These are phyloP conservation scores for Acanthamoeba healyi DNA, from an alignment of 208 protist species.

Conservation along the genomic window DNA sequence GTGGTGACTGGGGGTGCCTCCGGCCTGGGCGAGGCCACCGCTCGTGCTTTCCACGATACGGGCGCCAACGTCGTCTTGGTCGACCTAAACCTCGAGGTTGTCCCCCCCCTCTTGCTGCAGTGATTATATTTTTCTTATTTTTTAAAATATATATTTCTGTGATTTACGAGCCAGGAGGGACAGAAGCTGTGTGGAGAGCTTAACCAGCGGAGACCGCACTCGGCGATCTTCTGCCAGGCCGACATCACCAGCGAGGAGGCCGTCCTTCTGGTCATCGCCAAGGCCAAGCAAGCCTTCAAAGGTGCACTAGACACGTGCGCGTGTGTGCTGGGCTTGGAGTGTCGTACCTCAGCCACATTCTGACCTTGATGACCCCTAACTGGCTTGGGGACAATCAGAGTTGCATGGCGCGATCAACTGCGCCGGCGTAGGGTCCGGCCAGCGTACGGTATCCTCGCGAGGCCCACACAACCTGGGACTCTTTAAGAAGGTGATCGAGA, in stretches of 20 bases:
- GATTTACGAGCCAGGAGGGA: too few relatives aligned
- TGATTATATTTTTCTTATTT: too few relatives aligned
- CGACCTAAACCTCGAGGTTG: constrained; percentile 60
- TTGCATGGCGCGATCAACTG: constrained; percentile 92
- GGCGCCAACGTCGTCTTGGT: constrained; percentile 77
- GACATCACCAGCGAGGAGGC: constrained; percentile 76
- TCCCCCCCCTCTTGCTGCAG: background rate
- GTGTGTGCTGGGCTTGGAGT: too few relatives aligned
- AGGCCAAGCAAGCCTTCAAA: constrained; percentile 86
- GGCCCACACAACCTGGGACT: constrained; percentile 84
- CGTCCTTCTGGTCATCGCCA: background rate
- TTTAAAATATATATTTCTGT: too few relatives aligned
- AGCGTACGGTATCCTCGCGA: constrained; percentile 72
- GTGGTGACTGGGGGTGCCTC: constrained; percentile 70
- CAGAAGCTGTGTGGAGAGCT: background rate
- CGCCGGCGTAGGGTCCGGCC: constrained; percentile 86
- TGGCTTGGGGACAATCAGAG: constrained; percentile 82
- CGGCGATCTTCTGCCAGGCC: background rate
- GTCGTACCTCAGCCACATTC: too few relatives aligned
- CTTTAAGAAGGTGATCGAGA: constrained; percentile 88
- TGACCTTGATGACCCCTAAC: too few relatives aligned
- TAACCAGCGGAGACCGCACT: constrained; percentile 33
- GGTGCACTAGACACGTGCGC: too few relatives aligned
- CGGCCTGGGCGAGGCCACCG: constrained; percentile 73
- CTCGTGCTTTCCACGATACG: background rate